phyloP scores from a whole-genome alignment of 768 basidiomycete genomes.

The Termitomyces sp. region DNA sequence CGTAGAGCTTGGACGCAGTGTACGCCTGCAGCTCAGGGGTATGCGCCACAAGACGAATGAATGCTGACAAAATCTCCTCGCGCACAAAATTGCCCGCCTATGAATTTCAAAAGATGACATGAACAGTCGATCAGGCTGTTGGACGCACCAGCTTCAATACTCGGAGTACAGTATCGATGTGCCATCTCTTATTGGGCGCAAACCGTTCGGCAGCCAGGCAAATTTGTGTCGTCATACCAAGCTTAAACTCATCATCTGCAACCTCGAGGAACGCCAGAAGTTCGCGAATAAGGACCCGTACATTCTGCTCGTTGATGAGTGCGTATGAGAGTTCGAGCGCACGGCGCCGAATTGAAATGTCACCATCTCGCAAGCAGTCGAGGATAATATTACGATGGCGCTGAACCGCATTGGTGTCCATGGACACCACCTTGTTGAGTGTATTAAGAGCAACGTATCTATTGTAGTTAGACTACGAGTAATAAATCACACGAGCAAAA shows the following conservation, averaged over 20 bases:
- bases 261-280: conserved; percentile 95
- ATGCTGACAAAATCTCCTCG: conserved; percentile 92
- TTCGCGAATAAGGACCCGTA: conserved; percentile 88
- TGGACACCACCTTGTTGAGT: conserved; percentile 94
- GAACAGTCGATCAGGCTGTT: neutral
- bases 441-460: conserved; percentile 99
- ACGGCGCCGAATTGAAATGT: conserved; percentile 95
- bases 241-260: conserved; percentile 98
- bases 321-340: conserved; percentile 97
- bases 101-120: neutral
- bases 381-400: conserved; percentile 97
- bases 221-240: conserved; percentile 96
- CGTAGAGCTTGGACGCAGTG: conserved; percentile 87
- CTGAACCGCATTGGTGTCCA: conserved; percentile 98
- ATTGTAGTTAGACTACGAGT: neutral
- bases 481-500: neutral
- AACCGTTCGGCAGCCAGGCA: conserved; percentile 93
- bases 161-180: conserved; percentile 94
- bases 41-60: conserved; percentile 94
- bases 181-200: conserved; percentile 98
- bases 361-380: conserved; percentile 98
- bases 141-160: conserved; percentile 81
- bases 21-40: conserved; percentile 97
- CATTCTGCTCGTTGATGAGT: conserved; percentile 92
- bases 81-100: conserved; percentile 98